Base-by-base conservation (phyloP, 176 grass and related monocot species). In the Pontederia paniculata region DNA sequence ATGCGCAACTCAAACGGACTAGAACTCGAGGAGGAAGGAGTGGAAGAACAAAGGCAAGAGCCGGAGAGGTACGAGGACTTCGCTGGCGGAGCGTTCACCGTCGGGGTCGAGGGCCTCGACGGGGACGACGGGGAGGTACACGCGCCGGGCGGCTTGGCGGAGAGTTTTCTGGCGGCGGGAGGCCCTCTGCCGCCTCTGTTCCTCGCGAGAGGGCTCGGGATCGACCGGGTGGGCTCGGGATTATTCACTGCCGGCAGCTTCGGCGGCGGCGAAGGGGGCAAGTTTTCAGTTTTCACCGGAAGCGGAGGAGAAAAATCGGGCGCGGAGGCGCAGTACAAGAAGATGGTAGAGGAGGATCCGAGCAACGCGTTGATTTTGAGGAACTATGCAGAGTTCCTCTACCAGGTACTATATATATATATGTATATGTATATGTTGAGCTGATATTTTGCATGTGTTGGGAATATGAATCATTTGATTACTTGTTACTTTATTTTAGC, bases 301-400 rank as follows among this genome's bases (percentile, higher is more conserved):
- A 52, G 14, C 49, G 49, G 49, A 15, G 49, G 17, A 2, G 45
- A 43, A 4, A 72, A 85, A 0, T 95, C 84, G 2, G 78, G 76
- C 45, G 70, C 88, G 11, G 89, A 95, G 78, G 63, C 52, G 16
- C 70, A 80, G 53, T 85, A 95, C 68, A 95, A 85, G 69, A 82
- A 37, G 65, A 88, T 88, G 84, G 77, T 95, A 44, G 84, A 89
- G 20, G 77, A 88, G 31, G 75, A 95, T 50, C 89, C 89, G 2
- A 82, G 80, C 49, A 78, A 89, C 73, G 77, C 81, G 10, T 76
- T 88, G 65, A 74, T 85, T 67, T 10, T 95, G 60, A 70, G 78
- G 41, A 95, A 95, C 52, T 95, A 95, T 7, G 84, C 84, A 9
- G 50, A 80, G 23, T 95, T 88, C 61, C 84, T 95, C 47, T 74